phyloP scores from a whole-genome alignment of 768 basidiomycete species.

The Lactarius pseudohatsudake region DNA sequence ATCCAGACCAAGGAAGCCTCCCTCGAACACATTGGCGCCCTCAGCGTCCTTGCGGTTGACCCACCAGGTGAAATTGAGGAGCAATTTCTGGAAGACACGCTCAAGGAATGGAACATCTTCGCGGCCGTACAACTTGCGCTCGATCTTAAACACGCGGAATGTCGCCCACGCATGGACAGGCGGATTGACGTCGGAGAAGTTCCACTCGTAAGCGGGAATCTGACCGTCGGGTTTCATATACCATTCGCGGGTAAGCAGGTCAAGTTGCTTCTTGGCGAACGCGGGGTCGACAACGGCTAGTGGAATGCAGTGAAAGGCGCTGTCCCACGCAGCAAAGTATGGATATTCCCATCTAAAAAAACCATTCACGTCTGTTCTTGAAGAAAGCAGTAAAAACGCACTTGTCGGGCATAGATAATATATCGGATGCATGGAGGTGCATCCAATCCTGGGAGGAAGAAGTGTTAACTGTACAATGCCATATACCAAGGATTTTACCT shows the following conservation, averaged over 20 bases:
- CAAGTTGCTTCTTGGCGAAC: slow-evolving; percentile 97
- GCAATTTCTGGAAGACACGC: slow-evolving; percentile 95
- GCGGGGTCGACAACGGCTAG: slow-evolving; percentile 92
- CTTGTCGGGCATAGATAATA: slow-evolving; percentile 99
- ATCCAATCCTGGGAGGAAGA: slow-evolving; percentile 75
- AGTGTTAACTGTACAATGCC: background rate
- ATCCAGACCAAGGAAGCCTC: slow-evolving; percentile 96
- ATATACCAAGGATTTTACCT: slow-evolving; percentile 41
- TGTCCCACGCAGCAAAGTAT: slow-evolving; percentile 98
- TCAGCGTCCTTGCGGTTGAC: slow-evolving; percentile 96
- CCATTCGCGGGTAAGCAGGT: slow-evolving; percentile 96
- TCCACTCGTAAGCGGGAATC: slow-evolving; percentile 99
- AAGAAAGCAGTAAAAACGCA: slow-evolving; percentile 38
- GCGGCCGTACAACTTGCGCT: slow-evolving; percentile 88
- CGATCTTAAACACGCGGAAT: slow-evolving; percentile 98
- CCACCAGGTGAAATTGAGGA: slow-evolving; percentile 99
- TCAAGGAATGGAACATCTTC: slow-evolving; percentile 94
- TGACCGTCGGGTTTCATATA: slow-evolving; percentile 99
- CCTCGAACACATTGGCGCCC: slow-evolving; percentile 96
- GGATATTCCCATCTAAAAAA: slow-evolving; percentile 90
- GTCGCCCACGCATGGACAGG: slow-evolving; percentile 99
- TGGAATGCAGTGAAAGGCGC: slow-evolving; percentile 99
- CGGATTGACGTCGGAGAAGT: slow-evolving; percentile 97
- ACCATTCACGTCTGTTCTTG: slow-evolving; percentile 13
- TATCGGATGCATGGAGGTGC: slow-evolving; percentile 92